These are phyloP conservation scores for Sugiyamaella americana DNA, from an alignment of 805 yeast species.

Conservation along the genomic window DNA sequence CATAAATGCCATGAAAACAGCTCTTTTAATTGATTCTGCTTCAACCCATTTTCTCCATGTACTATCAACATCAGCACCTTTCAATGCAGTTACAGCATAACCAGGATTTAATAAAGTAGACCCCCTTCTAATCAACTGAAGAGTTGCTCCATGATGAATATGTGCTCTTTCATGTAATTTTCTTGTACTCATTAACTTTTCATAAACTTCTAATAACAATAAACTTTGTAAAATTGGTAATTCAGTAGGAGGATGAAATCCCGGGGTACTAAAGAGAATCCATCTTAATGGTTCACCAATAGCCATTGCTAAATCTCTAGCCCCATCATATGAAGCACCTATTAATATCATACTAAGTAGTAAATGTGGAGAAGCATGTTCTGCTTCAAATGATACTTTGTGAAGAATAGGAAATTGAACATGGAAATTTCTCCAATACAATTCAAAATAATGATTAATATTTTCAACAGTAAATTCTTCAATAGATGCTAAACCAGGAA, in stretches of 20 bases:
- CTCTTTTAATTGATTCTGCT: constrained; percentile 68
- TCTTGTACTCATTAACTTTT: constrained; percentile 64
- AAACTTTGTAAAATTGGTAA: constrained; percentile 72
- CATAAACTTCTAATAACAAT: constrained; percentile 65
- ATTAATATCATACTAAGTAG: constrained; percentile 49
- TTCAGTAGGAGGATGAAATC: constrained; percentile 69
- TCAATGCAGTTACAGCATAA: constrained; percentile 45
- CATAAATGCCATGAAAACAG: constrained; percentile 75
- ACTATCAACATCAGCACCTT: constrained; percentile 18
- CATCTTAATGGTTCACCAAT: constrained; percentile 60
- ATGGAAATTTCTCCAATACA: constrained; percentile 55
- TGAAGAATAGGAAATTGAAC: constrained; percentile 56
- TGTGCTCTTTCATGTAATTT: constrained; percentile 74
- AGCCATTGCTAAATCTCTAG: constrained; percentile 35
- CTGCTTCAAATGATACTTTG: constrained; percentile 49
- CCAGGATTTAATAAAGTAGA: constrained; percentile 41
- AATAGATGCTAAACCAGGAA: neutral
- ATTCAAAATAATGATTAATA: constrained; percentile 23
- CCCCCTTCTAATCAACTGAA: constrained; percentile 62
- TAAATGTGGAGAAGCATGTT: constrained; percentile 42
- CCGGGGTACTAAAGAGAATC: constrained; percentile 61
- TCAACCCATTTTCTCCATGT: constrained; percentile 64
- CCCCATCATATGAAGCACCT: constrained; percentile 37
- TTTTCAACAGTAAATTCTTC: neutral
- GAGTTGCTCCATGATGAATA: constrained; percentile 80